phyloP scores from a whole-genome alignment of 176 grass and related monocot species.

The Avena sativa region DNA sequence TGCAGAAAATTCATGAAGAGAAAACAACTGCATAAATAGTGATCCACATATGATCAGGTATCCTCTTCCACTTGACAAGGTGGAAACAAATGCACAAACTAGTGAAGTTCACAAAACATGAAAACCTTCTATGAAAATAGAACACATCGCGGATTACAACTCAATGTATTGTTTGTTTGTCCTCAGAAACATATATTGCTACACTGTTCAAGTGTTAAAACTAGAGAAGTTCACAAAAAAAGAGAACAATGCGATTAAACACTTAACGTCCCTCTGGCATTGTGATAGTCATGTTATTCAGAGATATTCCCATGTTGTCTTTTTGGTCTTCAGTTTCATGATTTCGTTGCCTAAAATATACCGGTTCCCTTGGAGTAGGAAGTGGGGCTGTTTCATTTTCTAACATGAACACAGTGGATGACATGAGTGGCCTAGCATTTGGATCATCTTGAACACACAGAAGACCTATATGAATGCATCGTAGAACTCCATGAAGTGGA shows the following conservation, averaged over 20 bases:
- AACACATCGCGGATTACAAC: neutral
- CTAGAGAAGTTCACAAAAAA: neutral
- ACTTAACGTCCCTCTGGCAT: slow-evolving; percentile 28
- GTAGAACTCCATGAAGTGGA: slow-evolving; percentile 26
- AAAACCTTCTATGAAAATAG: neutral
- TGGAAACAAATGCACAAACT: neutral
- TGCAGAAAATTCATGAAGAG: neutral
- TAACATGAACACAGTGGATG: slow-evolving; percentile 54
- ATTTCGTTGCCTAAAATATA: slow-evolving; percentile 41
- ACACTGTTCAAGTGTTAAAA: neutral
- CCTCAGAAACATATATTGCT: neutral
- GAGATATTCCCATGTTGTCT: neutral
- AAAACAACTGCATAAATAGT: neutral
- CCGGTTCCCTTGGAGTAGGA: slow-evolving; percentile 34
- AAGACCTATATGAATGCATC: slow-evolving; percentile 52
- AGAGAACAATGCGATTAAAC: neutral
- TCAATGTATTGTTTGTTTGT: slow-evolving; percentile 1
- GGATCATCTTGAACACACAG: slow-evolving; percentile 61
- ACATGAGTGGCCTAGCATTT: slow-evolving; percentile 60
- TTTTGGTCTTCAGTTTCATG: neutral
- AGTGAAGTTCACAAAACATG: slow-evolving; percentile 5
- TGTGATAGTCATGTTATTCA: slow-evolving; percentile 34
- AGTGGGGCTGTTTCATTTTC: slow-evolving; percentile 36
- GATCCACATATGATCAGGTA: slow-evolving; percentile 13
- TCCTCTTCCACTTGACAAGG: slow-evolving; percentile 24